phyloP scores from a whole-genome alignment of 306 rosid genomes.

The Malus fusca region DNA sequence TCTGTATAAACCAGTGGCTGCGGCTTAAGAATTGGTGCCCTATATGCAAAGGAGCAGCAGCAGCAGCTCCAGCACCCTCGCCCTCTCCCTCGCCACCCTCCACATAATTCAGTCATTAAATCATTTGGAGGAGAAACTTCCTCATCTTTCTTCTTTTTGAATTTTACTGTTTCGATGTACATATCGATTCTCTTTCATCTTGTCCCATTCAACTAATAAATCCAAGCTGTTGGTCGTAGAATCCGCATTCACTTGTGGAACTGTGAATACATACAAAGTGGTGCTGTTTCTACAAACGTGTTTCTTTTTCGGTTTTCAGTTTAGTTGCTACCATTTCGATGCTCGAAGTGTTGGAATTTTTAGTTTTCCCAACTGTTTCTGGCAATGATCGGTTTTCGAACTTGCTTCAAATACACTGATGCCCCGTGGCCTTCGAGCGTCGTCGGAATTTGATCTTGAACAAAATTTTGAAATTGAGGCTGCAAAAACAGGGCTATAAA shows the following conservation, averaged over 20 bases:
- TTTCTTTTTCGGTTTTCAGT: neutral
- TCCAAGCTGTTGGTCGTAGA: slow-evolving; percentile 35
- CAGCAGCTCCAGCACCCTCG: slow-evolving; percentile 13
- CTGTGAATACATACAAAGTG: slow-evolving; percentile 31
- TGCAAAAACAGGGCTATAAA: no score
- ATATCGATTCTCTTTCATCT: slow-evolving; percentile 41
- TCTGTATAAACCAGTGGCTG: slow-evolving; percentile 81
- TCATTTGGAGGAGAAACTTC: slow-evolving; percentile 17
- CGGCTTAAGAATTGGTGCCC: slow-evolving; percentile 97
- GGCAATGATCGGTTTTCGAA: neutral
- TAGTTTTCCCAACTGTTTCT: neutral
- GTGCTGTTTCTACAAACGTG: slow-evolving; percentile 1
- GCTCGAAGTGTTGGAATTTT: neutral
- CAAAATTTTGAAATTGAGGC: neutral
- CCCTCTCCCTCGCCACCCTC: slow-evolving; percentile 11
- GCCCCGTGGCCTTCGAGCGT: no score
- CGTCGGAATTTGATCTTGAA: neutral
- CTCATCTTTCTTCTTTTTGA: slow-evolving; percentile 13
- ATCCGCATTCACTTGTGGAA: slow-evolving; percentile 24
- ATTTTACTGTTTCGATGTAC: slow-evolving; percentile 36
- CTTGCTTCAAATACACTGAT: neutral
- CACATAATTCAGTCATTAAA: slow-evolving; percentile 21
- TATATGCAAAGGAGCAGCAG: slow-evolving; percentile 63
- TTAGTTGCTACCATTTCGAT: neutral
- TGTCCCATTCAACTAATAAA: slow-evolving; percentile 44